Evolutionary conservation across 148 eudicot genomes (phyloP).

Genomic region (Chenopodium formosanum): DNA sequence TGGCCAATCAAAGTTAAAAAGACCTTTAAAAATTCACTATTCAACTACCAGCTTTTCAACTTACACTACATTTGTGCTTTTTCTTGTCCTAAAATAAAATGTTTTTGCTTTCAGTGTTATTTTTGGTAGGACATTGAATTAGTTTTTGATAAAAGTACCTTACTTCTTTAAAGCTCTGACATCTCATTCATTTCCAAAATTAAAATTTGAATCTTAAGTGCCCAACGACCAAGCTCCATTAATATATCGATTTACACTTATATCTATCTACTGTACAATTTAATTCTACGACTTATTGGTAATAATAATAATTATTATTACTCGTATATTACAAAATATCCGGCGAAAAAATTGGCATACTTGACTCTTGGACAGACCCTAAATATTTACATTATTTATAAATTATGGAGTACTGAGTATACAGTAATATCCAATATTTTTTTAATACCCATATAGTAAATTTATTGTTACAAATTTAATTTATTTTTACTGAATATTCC

Average conservation of each 20-base stretch:
- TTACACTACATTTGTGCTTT: not conserved
- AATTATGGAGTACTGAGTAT: too few species aligned
- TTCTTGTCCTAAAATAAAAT: constrained; percentile 2
- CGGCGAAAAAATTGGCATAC: too few species aligned
- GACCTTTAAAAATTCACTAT: not conserved
- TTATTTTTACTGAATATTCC: too few species aligned
- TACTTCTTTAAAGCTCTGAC: constrained; percentile 24
- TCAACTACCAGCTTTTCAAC: constrained; percentile 16
- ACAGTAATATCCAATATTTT: too few species aligned
- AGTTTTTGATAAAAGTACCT: constrained; percentile 22
- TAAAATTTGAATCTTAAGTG: constrained; percentile 26
- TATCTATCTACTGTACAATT: too few species aligned
- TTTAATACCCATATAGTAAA: too few species aligned
- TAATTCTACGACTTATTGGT: not conserved
- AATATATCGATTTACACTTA: too few species aligned
- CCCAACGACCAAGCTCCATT: constrained; percentile 7
- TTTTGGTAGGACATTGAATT: constrained; percentile 16
- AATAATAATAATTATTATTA: too few species aligned
- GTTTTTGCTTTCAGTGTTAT: constrained; percentile 4
- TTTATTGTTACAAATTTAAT: too few species aligned
- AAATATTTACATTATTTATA: too few species aligned
- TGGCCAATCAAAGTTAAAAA: not conserved
- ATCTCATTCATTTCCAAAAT: constrained; percentile 24
- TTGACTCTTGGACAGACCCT: not conserved
- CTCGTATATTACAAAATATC: not conserved